Percentiles rank a stretch among this genome's conserved stretches.
phyloP scores from a whole-genome alignment of 1,139 yeast species.

The Candida dubliniensis region DNA sequence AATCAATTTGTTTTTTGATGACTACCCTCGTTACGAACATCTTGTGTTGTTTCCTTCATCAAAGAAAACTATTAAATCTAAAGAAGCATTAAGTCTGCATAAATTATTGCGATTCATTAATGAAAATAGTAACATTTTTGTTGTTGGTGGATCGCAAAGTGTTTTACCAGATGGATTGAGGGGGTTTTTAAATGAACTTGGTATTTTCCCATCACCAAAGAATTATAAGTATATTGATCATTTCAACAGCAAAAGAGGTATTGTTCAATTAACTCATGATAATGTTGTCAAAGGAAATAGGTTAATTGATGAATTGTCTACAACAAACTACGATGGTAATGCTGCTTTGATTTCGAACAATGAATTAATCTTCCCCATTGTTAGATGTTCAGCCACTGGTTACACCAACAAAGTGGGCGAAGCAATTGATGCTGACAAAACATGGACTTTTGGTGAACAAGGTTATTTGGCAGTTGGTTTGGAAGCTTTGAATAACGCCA shows the following conservation, averaged over 20 bases:
- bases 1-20: conserved; percentile 27
- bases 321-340: conserved; percentile 33
- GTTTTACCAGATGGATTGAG: conserved; percentile 68
- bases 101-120: conserved; percentile 51
- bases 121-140: conserved; percentile 72
- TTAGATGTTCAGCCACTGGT: conserved; percentile 69
- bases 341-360: conserved; percentile 48
- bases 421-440: conserved; percentile 43
- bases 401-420: conserved; percentile 48
- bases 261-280: conserved; percentile 24
- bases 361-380: conserved; percentile 67
- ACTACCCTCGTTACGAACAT: conserved; percentile 27
- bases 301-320: conserved; percentile 22
- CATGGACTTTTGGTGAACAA: conserved; percentile 85
- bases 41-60: conserved; percentile 41
- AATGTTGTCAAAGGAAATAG: conserved; percentile 25
- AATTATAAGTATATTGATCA: conserved; percentile 68
- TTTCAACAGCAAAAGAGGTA: conserved; percentile 39
- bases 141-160: conserved; percentile 46
- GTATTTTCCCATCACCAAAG: conserved; percentile 81
- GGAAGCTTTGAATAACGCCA: conserved; percentile 78
- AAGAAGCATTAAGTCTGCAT: conserved; percentile 32
- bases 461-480: conserved; percentile 76
- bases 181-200: conserved; percentile 72
- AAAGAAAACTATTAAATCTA: conserved; percentile 34